Conservation (phyloP, 768 basidiomycete genomes). For the Royoungia palumana region DNA sequence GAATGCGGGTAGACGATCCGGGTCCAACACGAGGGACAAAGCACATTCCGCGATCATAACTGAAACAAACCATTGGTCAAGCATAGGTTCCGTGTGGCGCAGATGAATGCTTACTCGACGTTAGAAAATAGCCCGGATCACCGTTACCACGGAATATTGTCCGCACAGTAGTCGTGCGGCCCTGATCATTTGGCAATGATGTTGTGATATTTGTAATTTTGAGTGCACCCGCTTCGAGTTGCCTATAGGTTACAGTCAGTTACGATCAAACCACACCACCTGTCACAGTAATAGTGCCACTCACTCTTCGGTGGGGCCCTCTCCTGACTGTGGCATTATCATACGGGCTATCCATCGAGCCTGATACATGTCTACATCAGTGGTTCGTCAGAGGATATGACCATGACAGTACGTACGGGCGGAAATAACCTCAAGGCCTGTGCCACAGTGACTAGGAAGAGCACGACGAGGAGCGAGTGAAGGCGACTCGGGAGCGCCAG, state of each 20-base stretch:
- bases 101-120: conserved; percentile 6
- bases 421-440: conserved; percentile 32
- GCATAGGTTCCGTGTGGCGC: not conserved
- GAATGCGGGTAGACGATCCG: conserved; percentile 52
- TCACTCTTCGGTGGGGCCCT: conserved; percentile 65
- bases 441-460: conserved; percentile 25
- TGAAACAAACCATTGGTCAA: conserved; percentile 24
- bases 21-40: conserved; percentile 59
- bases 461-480: conserved; percentile 39
- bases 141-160: conserved; percentile 63
- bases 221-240: conserved; percentile 57
- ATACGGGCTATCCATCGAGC: conserved; percentile 54
- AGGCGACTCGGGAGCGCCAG: conserved; percentile 39
- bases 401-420: conserved; percentile 32
- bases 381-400: not conserved
- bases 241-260: conserved; percentile 32
- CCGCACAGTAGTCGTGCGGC: conserved; percentile 46
- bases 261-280: conserved; percentile 3
- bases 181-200: conserved; percentile 44
- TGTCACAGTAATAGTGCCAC: not conserved
- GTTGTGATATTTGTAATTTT: conserved; percentile 68
- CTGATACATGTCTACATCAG: conserved; percentile 22
- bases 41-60: conserved; percentile 81
- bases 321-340: conserved; percentile 50
- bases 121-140: conserved; percentile 65